phyloP scores from a whole-genome alignment of 176 grass and related monocot genomes.

The Cenchrus purpureus region DNA sequence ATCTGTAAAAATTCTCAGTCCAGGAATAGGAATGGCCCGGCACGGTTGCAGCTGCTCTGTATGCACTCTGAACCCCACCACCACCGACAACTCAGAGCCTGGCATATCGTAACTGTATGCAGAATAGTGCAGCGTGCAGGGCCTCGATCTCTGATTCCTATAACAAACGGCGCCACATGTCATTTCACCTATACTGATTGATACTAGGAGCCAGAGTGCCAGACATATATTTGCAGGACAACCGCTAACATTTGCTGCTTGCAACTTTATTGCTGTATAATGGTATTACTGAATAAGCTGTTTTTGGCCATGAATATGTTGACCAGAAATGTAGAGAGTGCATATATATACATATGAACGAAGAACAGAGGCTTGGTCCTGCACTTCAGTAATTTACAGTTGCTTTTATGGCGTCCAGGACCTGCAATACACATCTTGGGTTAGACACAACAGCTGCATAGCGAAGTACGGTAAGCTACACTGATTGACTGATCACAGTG shows the following conservation, averaged over 20 bases:
- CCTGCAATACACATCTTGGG: slow-evolving; percentile 27
- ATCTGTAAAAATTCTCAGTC: too few species aligned
- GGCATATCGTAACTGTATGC: too few species aligned
- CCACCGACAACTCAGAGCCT: too few species aligned
- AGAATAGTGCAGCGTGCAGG: too few species aligned
- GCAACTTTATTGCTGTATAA: slow-evolving; percentile 19
- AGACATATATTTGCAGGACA: not conserved
- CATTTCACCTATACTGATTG: not conserved
- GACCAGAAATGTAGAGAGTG: not conserved
- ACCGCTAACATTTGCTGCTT: not conserved
- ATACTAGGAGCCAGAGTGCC: not conserved
- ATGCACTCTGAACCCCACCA: too few species aligned
- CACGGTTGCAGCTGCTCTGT: too few species aligned
- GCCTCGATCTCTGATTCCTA: too few species aligned
- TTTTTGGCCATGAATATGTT: not conserved
- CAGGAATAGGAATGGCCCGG: too few species aligned
- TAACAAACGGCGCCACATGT: not conserved
- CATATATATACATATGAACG: not conserved
- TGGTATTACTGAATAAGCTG: not conserved
- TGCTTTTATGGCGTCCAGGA: slow-evolving; percentile 80
- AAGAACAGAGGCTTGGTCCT: not conserved
- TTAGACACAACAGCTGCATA: not conserved
- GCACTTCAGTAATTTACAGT: slow-evolving; percentile 74
- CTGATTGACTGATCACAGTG: not conserved
- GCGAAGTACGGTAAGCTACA: not conserved